phyloP scores from a whole-genome alignment of 192 early-diverging fungal species.

The Podila clonocystis region DNA sequence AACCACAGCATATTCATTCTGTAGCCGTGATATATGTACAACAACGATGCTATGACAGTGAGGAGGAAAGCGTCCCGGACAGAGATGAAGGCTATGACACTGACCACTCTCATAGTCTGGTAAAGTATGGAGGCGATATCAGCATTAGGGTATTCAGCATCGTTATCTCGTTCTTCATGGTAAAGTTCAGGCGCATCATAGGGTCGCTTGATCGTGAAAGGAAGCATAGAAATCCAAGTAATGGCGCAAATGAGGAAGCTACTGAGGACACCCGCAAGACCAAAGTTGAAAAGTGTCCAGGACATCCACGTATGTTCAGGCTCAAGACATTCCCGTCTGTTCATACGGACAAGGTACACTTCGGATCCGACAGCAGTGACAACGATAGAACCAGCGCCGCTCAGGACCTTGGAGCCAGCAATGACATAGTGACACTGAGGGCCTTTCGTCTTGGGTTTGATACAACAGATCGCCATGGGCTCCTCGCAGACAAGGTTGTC shows the following conservation, averaged over 20 bases:
- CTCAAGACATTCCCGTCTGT: constrained; percentile 51
- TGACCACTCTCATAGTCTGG: constrained; percentile 79
- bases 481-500: constrained; percentile 91
- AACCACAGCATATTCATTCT: too few species aligned
- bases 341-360: constrained; percentile 88
- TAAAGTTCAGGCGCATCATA: constrained; percentile 18
- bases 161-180: not conserved
- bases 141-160: too few species aligned
- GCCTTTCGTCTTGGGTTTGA: constrained; percentile 83
- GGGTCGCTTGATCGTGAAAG: constrained; percentile 60
- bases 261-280: constrained; percentile 78
- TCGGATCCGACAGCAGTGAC: constrained; percentile 83
- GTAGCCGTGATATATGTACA: too few species aligned
- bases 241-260: constrained; percentile 47
- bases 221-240: constrained; percentile 64
- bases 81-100: constrained; percentile 85
- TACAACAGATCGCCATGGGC: constrained; percentile 90
- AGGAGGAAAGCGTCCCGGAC: constrained; percentile 88
- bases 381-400: constrained; percentile 84
- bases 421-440: constrained; percentile 80
- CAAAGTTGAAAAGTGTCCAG: constrained; percentile 28
- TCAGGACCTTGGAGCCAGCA: constrained; percentile 90
- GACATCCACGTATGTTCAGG: too few species aligned
- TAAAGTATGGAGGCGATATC: constrained; percentile 67
- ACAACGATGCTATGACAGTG: constrained; percentile 59